Percentiles rank a stretch among this genome's conserved stretches.
These are phyloP conservation scores for Cronartium quercuum DNA, from an alignment of 1,284 basidiomycete species.

Conservation along the genomic window DNA sequence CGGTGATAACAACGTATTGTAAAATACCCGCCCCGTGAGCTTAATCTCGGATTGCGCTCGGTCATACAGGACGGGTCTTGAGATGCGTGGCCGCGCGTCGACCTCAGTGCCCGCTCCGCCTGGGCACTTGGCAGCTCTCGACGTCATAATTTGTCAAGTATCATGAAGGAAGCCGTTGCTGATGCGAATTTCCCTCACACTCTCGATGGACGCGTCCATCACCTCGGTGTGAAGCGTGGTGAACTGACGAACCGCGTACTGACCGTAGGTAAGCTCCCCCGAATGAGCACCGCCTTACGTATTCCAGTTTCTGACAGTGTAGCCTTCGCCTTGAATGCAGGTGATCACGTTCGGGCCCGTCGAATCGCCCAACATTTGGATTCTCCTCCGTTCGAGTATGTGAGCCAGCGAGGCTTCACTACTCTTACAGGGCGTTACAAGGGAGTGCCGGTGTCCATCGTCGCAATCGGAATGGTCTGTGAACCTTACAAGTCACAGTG, in stretches of 20 bases:
- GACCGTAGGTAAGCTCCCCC: constrained; percentile 7
- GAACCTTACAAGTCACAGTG: not conserved
- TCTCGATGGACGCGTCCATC: constrained; percentile 20
- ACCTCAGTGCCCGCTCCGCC: no score
- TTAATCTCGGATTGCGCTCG: no score
- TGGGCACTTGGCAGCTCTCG: not conserved
- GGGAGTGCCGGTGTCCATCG: constrained; percentile 23
- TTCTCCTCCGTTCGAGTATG: constrained; percentile 2
- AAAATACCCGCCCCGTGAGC: no score
- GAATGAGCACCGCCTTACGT: no score
- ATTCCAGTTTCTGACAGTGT: no score
- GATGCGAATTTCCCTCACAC: constrained; percentile 31
- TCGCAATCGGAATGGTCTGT: constrained; percentile 30
- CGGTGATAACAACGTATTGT: no score
- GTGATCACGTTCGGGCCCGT: constrained; percentile 20
- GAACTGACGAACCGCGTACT: constrained; percentile 22
- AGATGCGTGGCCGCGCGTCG: no score
- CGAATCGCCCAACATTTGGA: constrained; percentile 14
- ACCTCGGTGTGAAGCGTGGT: constrained; percentile 17
- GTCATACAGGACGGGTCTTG: no score
- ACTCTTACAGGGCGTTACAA: constrained; percentile 17
- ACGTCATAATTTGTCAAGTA: not conserved
- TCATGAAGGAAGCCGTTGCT: constrained; percentile 13
- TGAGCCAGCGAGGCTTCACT: constrained; percentile 29
- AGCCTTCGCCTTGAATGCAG: not conserved